phyloP scores from a whole-genome alignment of 2,329 filamentous ascomycete species.

The Hymenoscyphus scutula region DNA sequence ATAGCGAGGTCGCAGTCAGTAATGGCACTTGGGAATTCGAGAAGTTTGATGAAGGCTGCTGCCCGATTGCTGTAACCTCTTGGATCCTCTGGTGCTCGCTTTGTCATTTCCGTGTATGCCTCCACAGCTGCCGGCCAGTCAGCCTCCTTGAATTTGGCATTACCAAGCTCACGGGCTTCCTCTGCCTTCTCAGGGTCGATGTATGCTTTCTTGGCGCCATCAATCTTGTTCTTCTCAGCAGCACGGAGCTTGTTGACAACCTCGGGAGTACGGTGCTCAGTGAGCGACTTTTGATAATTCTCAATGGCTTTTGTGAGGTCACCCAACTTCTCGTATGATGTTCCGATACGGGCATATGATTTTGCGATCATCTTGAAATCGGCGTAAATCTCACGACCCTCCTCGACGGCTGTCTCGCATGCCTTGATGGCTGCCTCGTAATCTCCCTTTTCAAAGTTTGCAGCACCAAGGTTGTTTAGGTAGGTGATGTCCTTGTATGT shows the following conservation, averaged over 20 bases:
- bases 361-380: conserved; percentile 99
- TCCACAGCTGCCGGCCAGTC: conserved; percentile 95
- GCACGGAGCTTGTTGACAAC: conserved; percentile 88
- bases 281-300: conserved; percentile 90
- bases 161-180: conserved; percentile 90
- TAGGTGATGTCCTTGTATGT: conserved; percentile 95
- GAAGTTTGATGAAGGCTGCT: conserved; percentile 92
- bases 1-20: conserved; percentile 91
- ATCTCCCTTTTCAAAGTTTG: conserved; percentile 94
- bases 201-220: conserved; percentile 74
- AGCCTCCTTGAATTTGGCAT: conserved; percentile 93
- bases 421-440: conserved; percentile 82
- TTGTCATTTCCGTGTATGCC: conserved; percentile 94
- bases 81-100: conserved; percentile 88
- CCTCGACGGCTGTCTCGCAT: conserved; percentile 84
- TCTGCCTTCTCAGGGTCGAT: conserved; percentile 90
- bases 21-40: conserved; percentile 90
- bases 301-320: conserved; percentile 77
- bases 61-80: conserved; percentile 97
- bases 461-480: conserved; percentile 92
- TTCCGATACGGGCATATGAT: conserved; percentile 93
- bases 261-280: conserved; percentile 94
- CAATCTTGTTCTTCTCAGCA: conserved; percentile 82
- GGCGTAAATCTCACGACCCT: conserved; percentile 84
- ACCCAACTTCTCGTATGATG: conserved; percentile 87